Conservation (phyloP, 345 rosid genomes). For the Arabis alpina region DNA sequence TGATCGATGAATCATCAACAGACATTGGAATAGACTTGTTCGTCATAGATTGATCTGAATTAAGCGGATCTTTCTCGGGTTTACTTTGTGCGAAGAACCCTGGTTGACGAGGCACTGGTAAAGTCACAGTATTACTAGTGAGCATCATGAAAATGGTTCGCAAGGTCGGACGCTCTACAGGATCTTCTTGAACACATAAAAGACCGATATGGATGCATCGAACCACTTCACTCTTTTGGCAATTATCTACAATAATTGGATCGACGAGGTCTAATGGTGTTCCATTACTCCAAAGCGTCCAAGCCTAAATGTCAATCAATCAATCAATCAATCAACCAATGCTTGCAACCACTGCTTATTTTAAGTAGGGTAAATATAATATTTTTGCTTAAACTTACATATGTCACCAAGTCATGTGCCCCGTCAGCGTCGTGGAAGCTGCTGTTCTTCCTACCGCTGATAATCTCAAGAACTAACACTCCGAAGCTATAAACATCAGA, state of each 20-base stretch:
- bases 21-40: no score
- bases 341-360: not conserved
- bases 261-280: constrained; percentile 1
- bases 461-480: constrained; percentile 38
- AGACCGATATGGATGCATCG: constrained; percentile 25
- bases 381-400: constrained; percentile 15
- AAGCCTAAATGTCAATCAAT: constrained; percentile 11
- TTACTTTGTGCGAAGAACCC: not conserved
- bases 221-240: not conserved
- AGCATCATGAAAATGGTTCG: not conserved
- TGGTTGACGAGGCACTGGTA: constrained; percentile 4
- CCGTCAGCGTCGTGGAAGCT: constrained; percentile 5
- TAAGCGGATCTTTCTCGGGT: not conserved
- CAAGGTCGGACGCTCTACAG: constrained; percentile 1
- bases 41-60: no score
- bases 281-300: constrained; percentile 9
- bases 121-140: constrained; percentile 3
- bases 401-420: constrained; percentile 1
- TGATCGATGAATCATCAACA: constrained; percentile 1
- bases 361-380: not conserved
- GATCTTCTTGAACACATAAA: constrained; percentile 35
- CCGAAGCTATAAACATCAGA: constrained; percentile 39
- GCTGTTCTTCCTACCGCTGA: constrained; percentile 30
- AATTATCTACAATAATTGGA: not conserved
- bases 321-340: not conserved